phyloP scores from a whole-genome alignment of 108 stramenopile genomes.

The Pelagomonas calceolata region DNA sequence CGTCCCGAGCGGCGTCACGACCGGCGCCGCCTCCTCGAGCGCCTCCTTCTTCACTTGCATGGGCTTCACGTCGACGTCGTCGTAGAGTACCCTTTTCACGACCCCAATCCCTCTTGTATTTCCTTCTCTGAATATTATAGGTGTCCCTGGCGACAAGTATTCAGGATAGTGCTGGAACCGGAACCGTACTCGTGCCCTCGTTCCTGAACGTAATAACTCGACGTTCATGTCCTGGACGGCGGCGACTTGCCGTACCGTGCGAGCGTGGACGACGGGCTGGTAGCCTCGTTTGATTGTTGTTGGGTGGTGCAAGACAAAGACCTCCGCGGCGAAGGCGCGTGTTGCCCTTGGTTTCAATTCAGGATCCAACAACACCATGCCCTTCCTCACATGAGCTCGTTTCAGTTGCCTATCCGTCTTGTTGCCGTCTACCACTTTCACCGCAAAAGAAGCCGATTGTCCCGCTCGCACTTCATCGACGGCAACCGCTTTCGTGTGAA shows the following conservation, averaged over 20 bases:
- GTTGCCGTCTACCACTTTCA: slow-evolving; percentile 34
- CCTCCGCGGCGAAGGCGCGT: slow-evolving; percentile 42
- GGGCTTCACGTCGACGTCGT: slow-evolving; percentile 8
- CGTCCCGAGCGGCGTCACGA: too few species aligned
- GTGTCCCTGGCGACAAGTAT: slow-evolving; percentile 30
- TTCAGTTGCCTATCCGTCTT: slow-evolving; percentile 20
- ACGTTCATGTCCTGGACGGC: slow-evolving; percentile 27
- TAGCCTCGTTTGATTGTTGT: slow-evolving; percentile 44
- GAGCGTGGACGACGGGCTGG: slow-evolving; percentile 49
- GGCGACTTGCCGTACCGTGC: slow-evolving; percentile 39
- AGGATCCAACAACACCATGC: slow-evolving; percentile 20
- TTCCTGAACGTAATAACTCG: slow-evolving; percentile 29
- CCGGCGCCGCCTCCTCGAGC: too few species aligned
- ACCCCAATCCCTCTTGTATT: slow-evolving; percentile 51
- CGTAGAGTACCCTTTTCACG: slow-evolving; percentile 17
- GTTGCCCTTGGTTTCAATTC: background rate
- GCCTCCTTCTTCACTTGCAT: too few species aligned
- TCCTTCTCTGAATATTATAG: slow-evolving; percentile 51
- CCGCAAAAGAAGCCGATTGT: too few species aligned
- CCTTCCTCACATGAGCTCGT: slow-evolving; percentile 36
- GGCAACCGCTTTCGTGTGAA: too few species aligned
- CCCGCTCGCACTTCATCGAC: too few species aligned
- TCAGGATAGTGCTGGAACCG: slow-evolving; percentile 42
- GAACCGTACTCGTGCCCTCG: slow-evolving; percentile 37
- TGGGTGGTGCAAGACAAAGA: slow-evolving; percentile 49